Evolutionary conservation across 208 protist species (phyloP), one percentile per base, ranked within the genome.

Genomic region (Acanthamoeba healyi): DNA sequence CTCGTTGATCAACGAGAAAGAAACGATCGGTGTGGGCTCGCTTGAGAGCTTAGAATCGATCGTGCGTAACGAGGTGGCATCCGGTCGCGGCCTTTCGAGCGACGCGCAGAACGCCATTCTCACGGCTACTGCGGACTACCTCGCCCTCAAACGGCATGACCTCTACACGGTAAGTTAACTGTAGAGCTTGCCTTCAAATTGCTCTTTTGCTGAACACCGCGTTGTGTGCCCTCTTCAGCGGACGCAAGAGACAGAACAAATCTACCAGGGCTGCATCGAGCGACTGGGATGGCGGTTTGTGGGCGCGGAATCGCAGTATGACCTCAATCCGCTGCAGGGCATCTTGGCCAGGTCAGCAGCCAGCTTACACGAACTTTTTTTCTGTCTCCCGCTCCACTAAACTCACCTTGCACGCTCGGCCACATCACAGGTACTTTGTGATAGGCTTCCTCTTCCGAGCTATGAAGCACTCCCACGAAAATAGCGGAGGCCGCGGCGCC

Each of bases 401-500:
- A 29, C 24, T 22, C 10, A 44, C 32, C 4, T 26, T 7, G 9
- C 4, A 38, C 29, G 32, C 14, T 38, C 15, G 63, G 0, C n/a
- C 12, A 51, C 40, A 24, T 7, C 7, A 51, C 40, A 91, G 84
- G 61, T 91, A 72, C 26, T 91, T 91, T 26, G 84, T 91, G 46
- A 74, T 91, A 17, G 84, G 84, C 24, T 91, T 91, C 84, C 84
- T 91, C n/a, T 91, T 91, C 84, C 84, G 84, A 6, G 84, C 84
- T 24, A 91, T 91, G 84, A 91, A 91, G 84, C 61, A 74, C 84
- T 91, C 84, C 17, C 84, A 91, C 56, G 84, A 91, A 36, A 74
- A 74, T 12, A 91, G 84, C 26, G 84, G 84, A 32, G 84, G 84
- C 54, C 51, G 84, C 17, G 84, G 84, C 1, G 84, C 84, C 58